Evolutionary conservation across 257 asterid species (phyloP).

Genomic region (Haberlea rhodopensis): DNA sequence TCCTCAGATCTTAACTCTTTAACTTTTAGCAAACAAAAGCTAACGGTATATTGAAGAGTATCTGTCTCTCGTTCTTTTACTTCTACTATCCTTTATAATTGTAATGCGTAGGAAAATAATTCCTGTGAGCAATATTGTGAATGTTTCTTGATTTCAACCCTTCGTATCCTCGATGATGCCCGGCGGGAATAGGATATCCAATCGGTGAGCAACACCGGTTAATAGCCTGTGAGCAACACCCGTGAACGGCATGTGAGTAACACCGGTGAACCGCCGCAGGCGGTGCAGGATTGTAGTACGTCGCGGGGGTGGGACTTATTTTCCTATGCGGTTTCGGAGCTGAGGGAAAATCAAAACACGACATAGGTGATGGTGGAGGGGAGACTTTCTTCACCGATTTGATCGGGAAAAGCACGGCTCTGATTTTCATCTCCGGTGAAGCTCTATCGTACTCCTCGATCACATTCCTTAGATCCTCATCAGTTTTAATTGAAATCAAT

Average conservation of each 20-base stretch:
- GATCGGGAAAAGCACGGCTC: conserved; percentile 62
- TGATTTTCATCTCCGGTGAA: conserved; percentile 54
- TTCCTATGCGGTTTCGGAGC: conserved; percentile 22
- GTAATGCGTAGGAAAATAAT: conserved; percentile 20
- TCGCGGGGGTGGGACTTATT: conserved; percentile 20
- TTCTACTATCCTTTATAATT: not conserved
- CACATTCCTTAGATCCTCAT: conserved; percentile 60
- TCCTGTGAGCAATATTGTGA: conserved; percentile 30
- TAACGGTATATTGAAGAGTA: conserved; percentile 26
- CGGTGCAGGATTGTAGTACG: conserved; percentile 26
- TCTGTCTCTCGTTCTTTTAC: not conserved
- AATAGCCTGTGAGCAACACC: not conserved
- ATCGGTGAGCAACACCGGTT: not conserved
- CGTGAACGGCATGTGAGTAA: conserved; percentile 17
- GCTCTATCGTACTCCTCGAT: conserved; percentile 65
- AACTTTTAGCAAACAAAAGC: not conserved
- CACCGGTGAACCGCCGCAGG: conserved; percentile 16
- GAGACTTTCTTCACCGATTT: conserved; percentile 47
- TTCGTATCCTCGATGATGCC: conserved; percentile 26
- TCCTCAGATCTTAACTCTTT: not conserved
- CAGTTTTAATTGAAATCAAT: conserved; percentile 61
- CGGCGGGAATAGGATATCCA: conserved; percentile 27
- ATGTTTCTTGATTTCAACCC: conserved; percentile 27
- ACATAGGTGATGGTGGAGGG: conserved; percentile 66
- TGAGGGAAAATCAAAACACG: conserved; percentile 56